A percentile compares a stretch with the other conserved stretches of the same genome.
Conservation (phyloP, 306 rosid species). For the Abrus pulchellus region DNA sequence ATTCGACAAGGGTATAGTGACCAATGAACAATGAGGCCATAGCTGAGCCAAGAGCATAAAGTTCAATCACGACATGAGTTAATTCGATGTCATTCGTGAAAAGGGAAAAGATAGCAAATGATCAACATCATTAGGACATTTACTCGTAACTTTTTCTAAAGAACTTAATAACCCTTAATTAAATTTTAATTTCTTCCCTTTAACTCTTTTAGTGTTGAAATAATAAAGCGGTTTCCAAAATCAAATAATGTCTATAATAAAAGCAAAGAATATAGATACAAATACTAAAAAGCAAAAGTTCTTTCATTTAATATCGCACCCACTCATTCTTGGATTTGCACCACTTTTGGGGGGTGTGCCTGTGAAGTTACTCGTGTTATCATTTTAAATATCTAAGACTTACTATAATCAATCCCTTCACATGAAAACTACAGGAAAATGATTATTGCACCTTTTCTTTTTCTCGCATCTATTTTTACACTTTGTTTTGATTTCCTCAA, state of each 20-base stretch:
- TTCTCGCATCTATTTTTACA: background rate
- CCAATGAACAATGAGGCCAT: background rate
- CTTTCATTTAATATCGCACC: background rate
- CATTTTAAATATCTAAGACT: constrained; percentile 31
- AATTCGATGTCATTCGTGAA: constrained; percentile 13
- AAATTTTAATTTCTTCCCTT: background rate
- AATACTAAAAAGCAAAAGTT: constrained; percentile 19
- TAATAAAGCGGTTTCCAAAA: too few species aligned
- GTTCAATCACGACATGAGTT: constrained; percentile 32
- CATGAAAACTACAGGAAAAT: constrained; percentile 14
- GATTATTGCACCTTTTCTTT: background rate
- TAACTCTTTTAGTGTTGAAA: background rate
- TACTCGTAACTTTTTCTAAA: background rate
- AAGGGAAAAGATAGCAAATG: constrained; percentile 30
- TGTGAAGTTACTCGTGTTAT: constrained; percentile 1
- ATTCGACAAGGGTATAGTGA: background rate
- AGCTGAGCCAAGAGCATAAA: constrained; percentile 43
- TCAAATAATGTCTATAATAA: background rate
- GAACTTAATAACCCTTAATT: background rate
- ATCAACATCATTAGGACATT: constrained; percentile 12
- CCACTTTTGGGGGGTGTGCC: constrained; percentile 14
- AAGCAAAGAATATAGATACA: background rate
- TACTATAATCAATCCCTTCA: constrained; percentile 14
- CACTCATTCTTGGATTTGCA: constrained; percentile 28
- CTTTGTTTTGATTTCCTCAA: too few species aligned